Evolutionary conservation across 2,329 filamentous ascomycete species (phyloP), one percentile per base, ranked within the genome.

Genomic region (Monascus ruber): DNA sequence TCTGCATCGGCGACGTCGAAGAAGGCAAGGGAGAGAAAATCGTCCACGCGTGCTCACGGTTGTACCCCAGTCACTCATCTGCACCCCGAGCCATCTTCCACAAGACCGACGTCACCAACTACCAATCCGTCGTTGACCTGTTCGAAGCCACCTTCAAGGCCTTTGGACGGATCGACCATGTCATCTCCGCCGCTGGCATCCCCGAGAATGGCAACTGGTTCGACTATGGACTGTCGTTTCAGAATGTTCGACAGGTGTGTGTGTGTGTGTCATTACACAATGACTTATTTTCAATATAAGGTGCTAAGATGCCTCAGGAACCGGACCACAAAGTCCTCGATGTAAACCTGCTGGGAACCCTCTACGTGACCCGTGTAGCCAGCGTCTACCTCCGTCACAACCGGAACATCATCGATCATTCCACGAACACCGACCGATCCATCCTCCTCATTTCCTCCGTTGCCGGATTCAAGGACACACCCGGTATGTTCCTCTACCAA

Each of bases 131-230:
- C 26, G 50, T 72, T 26, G 54, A 55, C 3, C 54, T 74, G 4
- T 74, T 73, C 49, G 63, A 70, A 24, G 43, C 58, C 2, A 68
- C 70, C 0, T 62, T 64, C 33, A 51, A 62, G 5, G 59, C 55
- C n/a, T 67, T 69, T 41, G 66, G 66, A 3, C 56, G 55, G 5
- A 60, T 74, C 24, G 71, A 75, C 41, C 64, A 70, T 42, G 71
- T 70, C 4, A 60, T 72, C 17, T 64, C 65, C 4, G 68, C 63
- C 27, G 71, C 71, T 1, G 71, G 67, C 0, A 63, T 69, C 4
- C 56, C 59, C 10, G 70, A 72, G 42, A 58, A 60, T 5, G 57
- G 55, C 0, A 63, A 66, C 33, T 68, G 65, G 56, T 70, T 70
- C 41, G 68, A 70, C 34, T 61, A 64, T 2, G 52, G 54, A 2